phyloP scores from a whole-genome alignment of 2,329 filamentous ascomycete species.

The Alternaria incomplexa region DNA sequence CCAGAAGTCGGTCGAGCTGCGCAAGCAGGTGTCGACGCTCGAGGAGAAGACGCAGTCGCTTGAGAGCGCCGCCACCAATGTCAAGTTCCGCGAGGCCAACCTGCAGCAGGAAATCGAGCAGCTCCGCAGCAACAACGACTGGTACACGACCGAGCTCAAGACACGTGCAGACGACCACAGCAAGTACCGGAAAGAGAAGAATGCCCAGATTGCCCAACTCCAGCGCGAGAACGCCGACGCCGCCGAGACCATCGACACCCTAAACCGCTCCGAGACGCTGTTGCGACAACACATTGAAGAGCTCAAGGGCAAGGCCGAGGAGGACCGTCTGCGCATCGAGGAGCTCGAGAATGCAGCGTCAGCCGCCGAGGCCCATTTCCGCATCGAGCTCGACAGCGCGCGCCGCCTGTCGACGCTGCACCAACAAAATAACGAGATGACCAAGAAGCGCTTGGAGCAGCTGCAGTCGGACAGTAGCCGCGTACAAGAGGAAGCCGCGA shows the following conservation, averaged over 20 bases:
- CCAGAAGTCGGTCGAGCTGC: constrained; percentile 82
- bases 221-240: constrained; percentile 89
- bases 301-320: constrained; percentile 84
- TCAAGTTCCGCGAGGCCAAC: constrained; percentile 89
- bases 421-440: constrained; percentile 74
- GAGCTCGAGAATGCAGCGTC: constrained; percentile 83
- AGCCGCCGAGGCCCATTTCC: constrained; percentile 83
- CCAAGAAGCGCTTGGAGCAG: constrained; percentile 72
- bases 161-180: constrained; percentile 85
- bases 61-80: constrained; percentile 77
- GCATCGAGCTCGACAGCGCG: constrained; percentile 82
- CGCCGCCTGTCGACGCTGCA: constrained; percentile 83
- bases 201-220: constrained; percentile 83
- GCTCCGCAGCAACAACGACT: constrained; percentile 88
- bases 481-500: constrained; percentile 70
- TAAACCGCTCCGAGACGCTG: constrained; percentile 79
- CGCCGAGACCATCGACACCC: constrained; percentile 74
- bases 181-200: constrained; percentile 94
- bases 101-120: constrained; percentile 90
- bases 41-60: constrained; percentile 85
- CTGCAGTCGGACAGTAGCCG: constrained; percentile 69
- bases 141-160: constrained; percentile 90
- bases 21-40: constrained; percentile 78
- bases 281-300: constrained; percentile 83
- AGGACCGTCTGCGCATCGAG: constrained; percentile 80